A percentile compares a stretch with the other conserved stretches of the same genome.
Evolutionary conservation across 257 asterid genomes (phyloP).

Genomic region (Solanum appendiculatum): DNA sequence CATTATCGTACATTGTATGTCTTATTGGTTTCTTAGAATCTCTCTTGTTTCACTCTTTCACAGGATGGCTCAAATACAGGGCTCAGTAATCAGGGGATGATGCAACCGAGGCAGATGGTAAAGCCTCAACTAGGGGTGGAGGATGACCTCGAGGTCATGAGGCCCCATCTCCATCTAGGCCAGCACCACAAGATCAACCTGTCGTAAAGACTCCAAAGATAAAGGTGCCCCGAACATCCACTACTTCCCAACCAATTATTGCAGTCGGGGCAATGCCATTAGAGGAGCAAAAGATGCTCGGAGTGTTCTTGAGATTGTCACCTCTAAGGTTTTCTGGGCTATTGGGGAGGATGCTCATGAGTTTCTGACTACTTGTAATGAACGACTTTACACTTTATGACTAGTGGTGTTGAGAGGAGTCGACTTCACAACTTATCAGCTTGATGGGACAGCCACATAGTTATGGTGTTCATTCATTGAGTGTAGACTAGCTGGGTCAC

Average conservation of each 20-base stretch:
- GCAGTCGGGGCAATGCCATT: background rate
- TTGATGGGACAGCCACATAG: background rate
- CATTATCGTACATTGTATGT: background rate
- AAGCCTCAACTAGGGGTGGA: background rate
- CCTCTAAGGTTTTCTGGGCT: background rate
- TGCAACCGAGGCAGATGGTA: background rate
- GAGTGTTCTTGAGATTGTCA: background rate
- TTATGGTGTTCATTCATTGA: background rate
- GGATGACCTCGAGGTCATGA: background rate
- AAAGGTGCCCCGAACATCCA: background rate
- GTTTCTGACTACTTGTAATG: background rate
- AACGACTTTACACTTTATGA: background rate
- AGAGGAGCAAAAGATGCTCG: too few species aligned
- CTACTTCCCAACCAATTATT: background rate
- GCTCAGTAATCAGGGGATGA: background rate
- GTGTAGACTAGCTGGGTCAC: background rate
- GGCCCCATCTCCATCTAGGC: background rate
- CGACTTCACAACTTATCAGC: background rate
- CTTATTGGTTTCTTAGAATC: background rate
- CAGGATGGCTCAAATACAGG: background rate
- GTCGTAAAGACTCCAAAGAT: too few species aligned
- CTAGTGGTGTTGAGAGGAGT: background rate
- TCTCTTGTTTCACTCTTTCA: too few species aligned
- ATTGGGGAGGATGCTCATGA: background rate
- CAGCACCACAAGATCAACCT: background rate